phyloP scores from a whole-genome alignment of 306 rosid genomes.

The Oemleria cerasiformis region DNA sequence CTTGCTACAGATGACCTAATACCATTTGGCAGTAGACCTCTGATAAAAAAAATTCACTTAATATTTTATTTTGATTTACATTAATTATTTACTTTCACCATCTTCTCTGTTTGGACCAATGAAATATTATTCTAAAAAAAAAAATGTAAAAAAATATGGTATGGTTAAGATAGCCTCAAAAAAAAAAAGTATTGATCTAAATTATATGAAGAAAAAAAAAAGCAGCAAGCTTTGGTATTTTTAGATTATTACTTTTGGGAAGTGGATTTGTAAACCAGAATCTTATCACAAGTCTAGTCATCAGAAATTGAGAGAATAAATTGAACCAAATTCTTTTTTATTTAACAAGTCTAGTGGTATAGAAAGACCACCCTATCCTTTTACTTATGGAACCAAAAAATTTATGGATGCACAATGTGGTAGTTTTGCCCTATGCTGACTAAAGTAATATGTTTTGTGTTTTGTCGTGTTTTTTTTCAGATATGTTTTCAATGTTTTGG shows the following conservation, averaged over 20 bases:
- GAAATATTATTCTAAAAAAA: no score
- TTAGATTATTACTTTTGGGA: background rate
- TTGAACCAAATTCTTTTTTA: background rate
- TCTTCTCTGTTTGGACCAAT: background rate
- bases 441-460: no score
- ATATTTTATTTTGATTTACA: background rate
- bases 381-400: background rate
- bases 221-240: background rate
- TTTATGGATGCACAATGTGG: no score
- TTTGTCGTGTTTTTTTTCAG: no score
- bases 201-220: background rate
- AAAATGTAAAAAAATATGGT: no score
- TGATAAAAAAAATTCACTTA: background rate
- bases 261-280: background rate
- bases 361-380: background rate
- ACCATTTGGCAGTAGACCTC: background rate
- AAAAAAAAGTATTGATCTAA: no score
- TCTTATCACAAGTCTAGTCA: background rate
- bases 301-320: background rate
- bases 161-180: no score
- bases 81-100: background rate
- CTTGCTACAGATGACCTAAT: no score
- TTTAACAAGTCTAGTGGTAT: background rate
- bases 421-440: no score
- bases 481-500: no score